phyloP scores from a whole-genome alignment of 352 stramenopile species.

The Pythium brassicae region DNA sequence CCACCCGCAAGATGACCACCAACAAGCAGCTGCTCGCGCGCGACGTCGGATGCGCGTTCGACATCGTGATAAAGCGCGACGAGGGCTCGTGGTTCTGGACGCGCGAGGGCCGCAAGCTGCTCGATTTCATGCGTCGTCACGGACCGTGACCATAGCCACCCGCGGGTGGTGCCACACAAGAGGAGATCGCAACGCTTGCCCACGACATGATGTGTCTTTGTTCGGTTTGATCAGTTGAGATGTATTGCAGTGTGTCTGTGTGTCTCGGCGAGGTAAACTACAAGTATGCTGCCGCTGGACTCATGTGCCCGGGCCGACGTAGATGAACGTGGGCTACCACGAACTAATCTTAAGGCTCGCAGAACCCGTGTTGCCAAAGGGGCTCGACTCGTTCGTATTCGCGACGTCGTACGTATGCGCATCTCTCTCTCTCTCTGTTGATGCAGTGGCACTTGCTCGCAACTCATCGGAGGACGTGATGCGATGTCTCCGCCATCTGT shows the following conservation, averaged over 20 bases:
- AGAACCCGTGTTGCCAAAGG: slow-evolving; percentile 67
- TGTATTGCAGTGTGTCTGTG: no score
- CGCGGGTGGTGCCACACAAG: slow-evolving; percentile 89
- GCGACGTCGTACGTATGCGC: slow-evolving; percentile 64
- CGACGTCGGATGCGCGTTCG: slow-evolving; percentile 75
- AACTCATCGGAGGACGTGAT: no score
- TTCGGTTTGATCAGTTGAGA: no score
- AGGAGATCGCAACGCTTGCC: slow-evolving; percentile 85
- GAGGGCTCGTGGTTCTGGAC: slow-evolving; percentile 87
- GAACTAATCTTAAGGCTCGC: slow-evolving; percentile 88
- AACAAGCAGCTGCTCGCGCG: slow-evolving; percentile 61
- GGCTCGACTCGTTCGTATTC: slow-evolving; percentile 87
- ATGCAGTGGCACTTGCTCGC: no score
- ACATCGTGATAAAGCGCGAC: slow-evolving; percentile 78
- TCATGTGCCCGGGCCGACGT: no score
- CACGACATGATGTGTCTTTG: slow-evolving; percentile 45
- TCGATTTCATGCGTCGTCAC: slow-evolving; percentile 93
- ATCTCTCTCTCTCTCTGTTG: no score
- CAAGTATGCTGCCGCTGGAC: no score
- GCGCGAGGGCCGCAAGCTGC: slow-evolving; percentile 76
- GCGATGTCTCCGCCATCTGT: no score
- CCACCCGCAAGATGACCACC: background rate
- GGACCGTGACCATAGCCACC: slow-evolving; percentile 91
- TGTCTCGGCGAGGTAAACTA: no score
- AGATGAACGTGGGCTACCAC: slow-evolving; percentile 93